Base-by-base conservation (phyloP, 2,329 filamentous ascomycete species). In the Aspergillus hiratsukae region DNA sequence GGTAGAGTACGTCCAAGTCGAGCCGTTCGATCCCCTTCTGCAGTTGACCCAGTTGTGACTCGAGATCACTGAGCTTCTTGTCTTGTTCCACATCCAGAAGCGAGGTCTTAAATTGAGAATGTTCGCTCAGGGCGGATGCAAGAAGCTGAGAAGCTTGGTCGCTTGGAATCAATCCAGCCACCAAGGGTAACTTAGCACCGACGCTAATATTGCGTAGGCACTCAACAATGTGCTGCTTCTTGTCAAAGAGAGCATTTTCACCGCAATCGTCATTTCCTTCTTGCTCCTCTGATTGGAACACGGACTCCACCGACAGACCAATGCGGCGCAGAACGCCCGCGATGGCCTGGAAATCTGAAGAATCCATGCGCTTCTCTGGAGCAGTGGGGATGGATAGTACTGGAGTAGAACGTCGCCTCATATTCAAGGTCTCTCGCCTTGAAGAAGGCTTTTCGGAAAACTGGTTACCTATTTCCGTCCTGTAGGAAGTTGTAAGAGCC, bases 91-190 rank as follows among this genome's bases (percentile, higher is more conserved):
- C 40, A 56, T 72, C 64, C 5, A 58, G 60, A 23, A 75, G 55
- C 9, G 69, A 71, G 17, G 59, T 58, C 53, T 62, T 57, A 55
- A 65, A 71, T 3, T 57, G 55, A 10, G 69, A 72, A 56, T 72
- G 61, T 2, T 64, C 60, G 50, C 68, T 64, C 25, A 75, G 63
- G 3, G 68, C 63, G 8, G 63, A 72, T 7, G 54, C 51, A 52
- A 76, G 66, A 55, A 72, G 64, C 43, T 68, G 67, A 9, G 62
- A 68, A 41, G 74, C 69, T 21, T 58, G 64, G 40, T 75, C 72
- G 17, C 62, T 69, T 4, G 69, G 57, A 6, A 58, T 62, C 28
- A 75, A 52, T 51, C 67, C 63, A n/a, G 60, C 57, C 46, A 64
- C 49, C 10, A 75, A 56, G 25, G 73, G 70, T 21, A 62, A 64